Evolutionary conservation across 257 asterid genomes (phyloP).

Genomic region (Penstemon eatonii): DNA sequence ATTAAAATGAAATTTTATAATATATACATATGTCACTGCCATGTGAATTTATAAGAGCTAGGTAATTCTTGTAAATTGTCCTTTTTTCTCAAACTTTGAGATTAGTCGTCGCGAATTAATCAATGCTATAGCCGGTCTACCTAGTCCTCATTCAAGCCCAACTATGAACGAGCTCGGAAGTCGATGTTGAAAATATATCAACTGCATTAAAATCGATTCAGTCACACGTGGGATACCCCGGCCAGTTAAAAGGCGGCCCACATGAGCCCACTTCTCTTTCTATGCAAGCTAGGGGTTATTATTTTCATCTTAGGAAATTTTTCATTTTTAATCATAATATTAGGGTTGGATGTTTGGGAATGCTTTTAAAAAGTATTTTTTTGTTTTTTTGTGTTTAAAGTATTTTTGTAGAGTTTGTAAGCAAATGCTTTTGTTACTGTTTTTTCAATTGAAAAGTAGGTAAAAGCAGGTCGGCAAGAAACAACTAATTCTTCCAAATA

Average conservation of each 20-base stretch:
- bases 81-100: not conserved
- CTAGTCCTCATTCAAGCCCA: constrained; percentile 33
- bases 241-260: not conserved
- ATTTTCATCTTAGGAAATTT: no score
- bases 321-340: no score
- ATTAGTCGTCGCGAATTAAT: not conserved
- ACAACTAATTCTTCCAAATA: no score
- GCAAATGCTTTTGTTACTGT: not conserved
- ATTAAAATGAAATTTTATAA: constrained; percentile 28
- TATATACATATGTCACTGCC: not conserved
- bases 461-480: no score
- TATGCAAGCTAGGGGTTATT: no score
- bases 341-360: no score
- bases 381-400: not conserved
- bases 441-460: not conserved
- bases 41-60: not conserved
- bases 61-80: not conserved
- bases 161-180: constrained; percentile 22
- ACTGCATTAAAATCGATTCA: constrained; percentile 21
- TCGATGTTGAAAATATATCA: constrained; percentile 33
- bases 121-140: constrained; percentile 22
- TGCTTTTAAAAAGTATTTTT: no score
- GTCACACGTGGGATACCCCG: constrained; percentile 30
- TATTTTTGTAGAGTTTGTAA: no score
- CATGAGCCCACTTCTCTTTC: constrained; percentile 24